Evolutionary conservation across 2,329 filamentous ascomycete genomes (phyloP).

Genomic region (Pestalotiopsis sp.): DNA sequence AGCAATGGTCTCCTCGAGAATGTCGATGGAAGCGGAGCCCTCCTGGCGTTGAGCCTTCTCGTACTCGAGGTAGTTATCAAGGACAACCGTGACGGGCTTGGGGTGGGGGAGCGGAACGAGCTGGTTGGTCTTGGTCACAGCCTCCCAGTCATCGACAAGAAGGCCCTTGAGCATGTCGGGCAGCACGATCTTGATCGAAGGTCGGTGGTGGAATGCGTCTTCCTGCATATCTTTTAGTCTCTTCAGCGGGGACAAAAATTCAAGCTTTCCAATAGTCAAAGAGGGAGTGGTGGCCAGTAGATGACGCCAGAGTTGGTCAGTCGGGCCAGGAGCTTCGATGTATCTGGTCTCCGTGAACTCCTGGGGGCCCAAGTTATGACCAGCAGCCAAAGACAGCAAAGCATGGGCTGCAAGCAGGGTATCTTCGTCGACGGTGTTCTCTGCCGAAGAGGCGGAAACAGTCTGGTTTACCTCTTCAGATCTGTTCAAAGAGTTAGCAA

Average conservation of each 20-base stretch:
- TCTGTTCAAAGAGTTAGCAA: too few species aligned
- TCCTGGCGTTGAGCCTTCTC: conserved; percentile 66
- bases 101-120: conserved; percentile 81
- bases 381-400: too few species aligned
- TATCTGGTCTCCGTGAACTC: not conserved
- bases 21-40: conserved; percentile 73
- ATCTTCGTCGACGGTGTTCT: too few species aligned
- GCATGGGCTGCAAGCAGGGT: too few species aligned
- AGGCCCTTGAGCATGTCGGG: conserved; percentile 89
- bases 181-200: conserved; percentile 81
- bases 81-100: conserved; percentile 72
- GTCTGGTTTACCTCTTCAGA: too few species aligned
- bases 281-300: conserved; percentile 1
- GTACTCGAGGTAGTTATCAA: conserved; percentile 76
- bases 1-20: conserved; percentile 84
- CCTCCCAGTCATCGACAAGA: conserved; percentile 98
- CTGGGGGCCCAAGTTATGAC: too few species aligned
- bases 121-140: conserved; percentile 92
- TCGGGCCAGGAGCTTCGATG: not conserved
- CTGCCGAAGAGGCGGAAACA: too few species aligned
- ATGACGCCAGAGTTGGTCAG: not conserved
- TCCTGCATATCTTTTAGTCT: conserved; percentile 57
- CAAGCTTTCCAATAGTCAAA: not conserved
- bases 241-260: not conserved
- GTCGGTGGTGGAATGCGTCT: conserved; percentile 80